A percentile compares a stretch with the other conserved stretches of the same genome.
These are phyloP conservation scores for Pugionium dolabratum DNA, from an alignment of 345 rosid species.

Conservation along the genomic window DNA sequence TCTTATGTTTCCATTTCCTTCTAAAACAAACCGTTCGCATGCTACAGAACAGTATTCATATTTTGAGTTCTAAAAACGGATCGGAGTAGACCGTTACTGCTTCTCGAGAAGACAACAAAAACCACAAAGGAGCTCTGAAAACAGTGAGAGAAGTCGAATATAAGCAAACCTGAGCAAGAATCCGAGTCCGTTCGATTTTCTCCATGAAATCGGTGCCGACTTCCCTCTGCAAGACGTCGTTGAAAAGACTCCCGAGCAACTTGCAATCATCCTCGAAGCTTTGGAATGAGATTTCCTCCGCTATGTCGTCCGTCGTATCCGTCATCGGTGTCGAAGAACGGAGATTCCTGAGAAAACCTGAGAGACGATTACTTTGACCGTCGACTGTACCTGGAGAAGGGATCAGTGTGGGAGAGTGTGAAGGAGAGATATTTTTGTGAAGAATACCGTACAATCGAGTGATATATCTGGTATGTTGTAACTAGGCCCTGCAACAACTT, in stretches of 20 bases:
- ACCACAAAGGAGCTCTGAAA: not conserved
- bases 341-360: slow-evolving; percentile 1
- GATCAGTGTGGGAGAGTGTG: slow-evolving; percentile 23
- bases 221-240: slow-evolving; percentile 84
- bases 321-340: slow-evolving; percentile 52
- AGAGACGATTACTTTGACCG: slow-evolving; percentile 25
- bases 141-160: not conserved
- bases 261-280: slow-evolving; percentile 94
- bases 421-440: slow-evolving; percentile 11
- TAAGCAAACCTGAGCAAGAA: slow-evolving; percentile 71
- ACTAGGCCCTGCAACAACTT: slow-evolving; percentile 11
- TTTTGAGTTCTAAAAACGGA: slow-evolving; percentile 3
- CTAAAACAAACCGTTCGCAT: slow-evolving; percentile 7
- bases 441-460: slow-evolving; percentile 24
- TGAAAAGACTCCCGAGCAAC: slow-evolving; percentile 76
- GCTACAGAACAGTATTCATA: not conserved
- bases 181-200: slow-evolving; percentile 67
- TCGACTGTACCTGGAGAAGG: slow-evolving; percentile 10
- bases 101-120: not conserved
- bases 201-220: slow-evolving; percentile 66
- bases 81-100: not conserved
- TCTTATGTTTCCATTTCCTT: slow-evolving; percentile 2
- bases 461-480: slow-evolving; percentile 26
- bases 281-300: slow-evolving; percentile 91
- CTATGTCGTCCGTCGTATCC: slow-evolving; percentile 93